A percentile compares a stretch with the other conserved stretches of the same genome.
Evolutionary conservation across 257 asterid genomes (phyloP).

Genomic region (Solanum arcanum): DNA sequence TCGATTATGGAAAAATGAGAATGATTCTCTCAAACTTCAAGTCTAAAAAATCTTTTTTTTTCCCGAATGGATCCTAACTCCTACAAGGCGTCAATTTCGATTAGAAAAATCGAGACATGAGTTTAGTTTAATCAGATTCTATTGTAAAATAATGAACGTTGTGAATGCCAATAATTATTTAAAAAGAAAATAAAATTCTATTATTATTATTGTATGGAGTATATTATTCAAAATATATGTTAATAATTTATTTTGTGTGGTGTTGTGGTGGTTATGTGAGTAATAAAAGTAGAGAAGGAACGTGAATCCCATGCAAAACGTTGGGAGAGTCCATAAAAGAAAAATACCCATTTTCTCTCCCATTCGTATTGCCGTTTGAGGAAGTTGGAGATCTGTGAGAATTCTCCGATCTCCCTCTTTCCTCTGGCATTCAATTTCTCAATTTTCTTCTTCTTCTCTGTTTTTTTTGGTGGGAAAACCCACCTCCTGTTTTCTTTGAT

Average conservation of each 20-base stretch:
- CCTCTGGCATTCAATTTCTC: neutral
- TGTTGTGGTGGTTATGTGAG: neutral
- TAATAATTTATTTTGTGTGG: neutral
- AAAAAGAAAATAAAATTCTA: neutral
- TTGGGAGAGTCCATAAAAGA: neutral
- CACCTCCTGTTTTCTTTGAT: neutral
- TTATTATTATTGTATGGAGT: neutral
- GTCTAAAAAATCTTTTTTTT: neutral
- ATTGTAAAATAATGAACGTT: neutral
- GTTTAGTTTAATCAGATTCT: no score
- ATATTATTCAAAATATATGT: neutral
- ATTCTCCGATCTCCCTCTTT: constrained; percentile 7
- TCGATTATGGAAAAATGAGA: neutral
- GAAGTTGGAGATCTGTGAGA: constrained; percentile 8
- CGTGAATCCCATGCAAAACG: constrained; percentile 3
- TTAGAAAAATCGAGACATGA: neutral
- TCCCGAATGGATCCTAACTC: neutral
- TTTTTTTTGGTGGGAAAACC: neutral
- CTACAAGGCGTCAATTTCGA: neutral
- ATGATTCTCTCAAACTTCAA: neutral
- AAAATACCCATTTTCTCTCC: neutral
- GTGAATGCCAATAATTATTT: neutral
- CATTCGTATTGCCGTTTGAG: neutral
- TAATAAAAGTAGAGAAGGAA: neutral
- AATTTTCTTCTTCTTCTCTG: neutral